phyloP scores from a whole-genome alignment of 2,329 filamentous ascomycete genomes.

The Pestalotiopsis sp. region DNA sequence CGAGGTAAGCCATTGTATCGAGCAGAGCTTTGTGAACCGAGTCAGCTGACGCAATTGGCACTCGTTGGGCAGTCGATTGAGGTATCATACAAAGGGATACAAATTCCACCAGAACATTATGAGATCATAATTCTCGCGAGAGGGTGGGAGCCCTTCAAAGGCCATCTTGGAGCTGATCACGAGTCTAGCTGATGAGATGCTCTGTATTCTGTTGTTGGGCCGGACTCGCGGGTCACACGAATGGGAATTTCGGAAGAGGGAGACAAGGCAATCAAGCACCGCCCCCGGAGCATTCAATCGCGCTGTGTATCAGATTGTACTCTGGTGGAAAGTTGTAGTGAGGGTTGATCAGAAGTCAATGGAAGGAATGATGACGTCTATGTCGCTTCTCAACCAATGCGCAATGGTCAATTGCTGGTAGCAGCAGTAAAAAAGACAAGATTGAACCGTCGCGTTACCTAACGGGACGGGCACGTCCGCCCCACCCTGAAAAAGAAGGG shows the following conservation, averaged over 20 bases:
- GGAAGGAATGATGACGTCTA: too few relatives aligned
- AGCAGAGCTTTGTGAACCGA: constrained; percentile 60
- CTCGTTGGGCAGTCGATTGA: neutral
- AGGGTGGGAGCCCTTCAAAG: constrained; percentile 60
- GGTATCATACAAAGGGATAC: constrained; percentile 52
- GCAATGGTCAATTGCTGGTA: too few relatives aligned
- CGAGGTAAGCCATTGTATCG: constrained; percentile 73
- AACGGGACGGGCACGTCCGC: neutral
- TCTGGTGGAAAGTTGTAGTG: too few relatives aligned
- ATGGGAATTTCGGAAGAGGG: too few relatives aligned
- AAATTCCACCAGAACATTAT: constrained; percentile 57
- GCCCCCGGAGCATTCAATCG: too few relatives aligned
- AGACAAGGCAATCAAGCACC: too few relatives aligned
- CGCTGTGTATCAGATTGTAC: too few relatives aligned
- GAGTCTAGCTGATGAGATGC: neutral
- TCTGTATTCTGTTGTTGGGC: constrained; percentile 27
- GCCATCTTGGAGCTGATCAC: constrained; percentile 44
- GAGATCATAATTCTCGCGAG: constrained; percentile 57
- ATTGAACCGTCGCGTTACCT: neutral
- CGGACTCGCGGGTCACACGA: too few relatives aligned
- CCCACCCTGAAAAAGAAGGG: neutral
- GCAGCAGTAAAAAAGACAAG: too few relatives aligned
- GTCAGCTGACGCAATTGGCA: neutral
- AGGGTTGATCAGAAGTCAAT: too few relatives aligned
- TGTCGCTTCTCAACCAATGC: too few relatives aligned